phyloP scores from a whole-genome alignment of 495 filamentous ascomycete species.

The Penicillium pulvis region DNA sequence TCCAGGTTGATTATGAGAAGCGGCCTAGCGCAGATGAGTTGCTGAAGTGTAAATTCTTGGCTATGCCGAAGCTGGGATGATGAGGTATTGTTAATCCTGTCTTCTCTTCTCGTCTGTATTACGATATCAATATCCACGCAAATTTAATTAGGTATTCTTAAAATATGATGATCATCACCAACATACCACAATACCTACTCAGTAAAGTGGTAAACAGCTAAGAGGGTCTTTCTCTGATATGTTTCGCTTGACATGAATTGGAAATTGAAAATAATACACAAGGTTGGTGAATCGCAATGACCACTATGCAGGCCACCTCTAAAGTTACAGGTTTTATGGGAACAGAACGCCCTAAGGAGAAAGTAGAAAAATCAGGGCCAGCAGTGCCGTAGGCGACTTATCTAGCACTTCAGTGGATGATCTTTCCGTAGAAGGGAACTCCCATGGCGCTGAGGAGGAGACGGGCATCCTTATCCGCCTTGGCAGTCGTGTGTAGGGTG shows the following conservation, averaged over 20 bases:
- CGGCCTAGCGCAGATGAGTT: constrained; percentile 90
- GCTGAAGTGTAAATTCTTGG: constrained; percentile 76
- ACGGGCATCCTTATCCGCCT: constrained; percentile 86
- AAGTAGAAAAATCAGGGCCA: constrained; percentile 11
- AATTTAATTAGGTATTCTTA: constrained; percentile 1
- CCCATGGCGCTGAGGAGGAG: constrained; percentile 81
- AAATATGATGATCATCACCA: not conserved
- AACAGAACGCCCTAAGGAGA: constrained; percentile 19
- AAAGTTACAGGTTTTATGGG: constrained; percentile 37
- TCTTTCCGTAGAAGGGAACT: constrained; percentile 77
- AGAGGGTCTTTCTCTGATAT: not conserved
- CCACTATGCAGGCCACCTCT: constrained; percentile 33
- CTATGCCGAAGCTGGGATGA: constrained; percentile 46
- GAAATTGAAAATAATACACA: constrained; percentile 31
- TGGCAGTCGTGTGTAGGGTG: constrained; percentile 84
- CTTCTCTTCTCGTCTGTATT: constrained; percentile 15
- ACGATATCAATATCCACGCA: constrained; percentile 22
- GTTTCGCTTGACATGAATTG: constrained; percentile 20
- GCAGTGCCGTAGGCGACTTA: not conserved
- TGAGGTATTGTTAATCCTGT: not conserved
- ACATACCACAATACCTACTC: not conserved
- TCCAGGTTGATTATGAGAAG: constrained; percentile 91
- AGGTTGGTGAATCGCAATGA: constrained; percentile 29
- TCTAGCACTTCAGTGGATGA: constrained; percentile 45
- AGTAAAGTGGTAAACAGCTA: not conserved